Percentiles rank a stretch among this genome's conserved stretches.
Conservation (phyloP, 1,139 yeast genomes). For the Magnusiomyces suaveolens region DNA sequence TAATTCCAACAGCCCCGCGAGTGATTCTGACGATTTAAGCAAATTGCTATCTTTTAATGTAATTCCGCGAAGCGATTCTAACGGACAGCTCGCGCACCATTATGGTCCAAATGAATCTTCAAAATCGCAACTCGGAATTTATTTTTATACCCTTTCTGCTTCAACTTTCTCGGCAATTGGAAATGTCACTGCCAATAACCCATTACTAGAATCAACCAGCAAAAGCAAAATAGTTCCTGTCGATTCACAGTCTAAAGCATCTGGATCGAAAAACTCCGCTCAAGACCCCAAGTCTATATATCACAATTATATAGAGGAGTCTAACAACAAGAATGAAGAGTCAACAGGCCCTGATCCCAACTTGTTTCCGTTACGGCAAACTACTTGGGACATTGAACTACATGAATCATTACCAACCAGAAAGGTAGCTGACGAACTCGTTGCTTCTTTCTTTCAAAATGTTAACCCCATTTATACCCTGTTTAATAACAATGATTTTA, state of each 20-base stretch:
- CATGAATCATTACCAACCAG: constrained; percentile 11
- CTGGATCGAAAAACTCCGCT: not conserved
- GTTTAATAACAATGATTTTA: constrained; percentile 9
- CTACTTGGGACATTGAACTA: constrained; percentile 8
- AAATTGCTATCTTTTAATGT: not conserved
- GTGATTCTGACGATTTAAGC: not conserved
- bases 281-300: no score
- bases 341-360: not conserved
- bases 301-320: not conserved
- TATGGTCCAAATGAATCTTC: not conserved
- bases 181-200: not conserved
- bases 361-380: not conserved
- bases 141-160: constrained; percentile 13
- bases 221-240: not conserved
- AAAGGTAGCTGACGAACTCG: constrained; percentile 11
- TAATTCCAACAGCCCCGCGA: not conserved
- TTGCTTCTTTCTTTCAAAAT: constrained; percentile 10
- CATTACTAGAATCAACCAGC: not conserved
- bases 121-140: constrained; percentile 6
- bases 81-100: not conserved
- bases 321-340: not conserved
- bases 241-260: not conserved
- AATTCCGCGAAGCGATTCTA: not conserved
- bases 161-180: constrained; percentile 8
- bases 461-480: constrained; percentile 13